phyloP scores from a whole-genome alignment of 2,329 filamentous ascomycete species.

The Ambrosiella xylebori region DNA sequence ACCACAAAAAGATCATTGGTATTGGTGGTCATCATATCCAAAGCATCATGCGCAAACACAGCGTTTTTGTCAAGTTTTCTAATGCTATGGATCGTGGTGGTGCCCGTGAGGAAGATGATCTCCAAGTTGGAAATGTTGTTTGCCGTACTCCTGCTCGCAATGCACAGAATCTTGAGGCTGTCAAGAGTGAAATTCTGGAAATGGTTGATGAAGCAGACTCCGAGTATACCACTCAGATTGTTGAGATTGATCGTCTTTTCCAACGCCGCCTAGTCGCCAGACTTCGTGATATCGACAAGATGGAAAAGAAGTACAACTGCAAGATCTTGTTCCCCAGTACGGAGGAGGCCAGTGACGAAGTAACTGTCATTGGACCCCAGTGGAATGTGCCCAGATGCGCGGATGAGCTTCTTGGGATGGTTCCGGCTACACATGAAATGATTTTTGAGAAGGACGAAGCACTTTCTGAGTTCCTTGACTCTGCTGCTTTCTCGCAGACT shows the following conservation, averaged over 20 bases:
- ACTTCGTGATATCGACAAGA: slow-evolving; percentile 73
- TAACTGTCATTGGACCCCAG: slow-evolving; percentile 88
- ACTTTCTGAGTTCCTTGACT: slow-evolving; percentile 66
- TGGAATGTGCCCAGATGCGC: slow-evolving; percentile 97
- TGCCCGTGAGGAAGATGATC: slow-evolving; percentile 89
- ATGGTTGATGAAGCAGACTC: slow-evolving; percentile 97
- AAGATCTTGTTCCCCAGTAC: slow-evolving; percentile 98
- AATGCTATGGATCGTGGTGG: slow-evolving; percentile 96
- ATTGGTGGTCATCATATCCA: slow-evolving; percentile 98
- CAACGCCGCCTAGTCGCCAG: slow-evolving; percentile 85
- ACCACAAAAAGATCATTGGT: slow-evolving; percentile 97
- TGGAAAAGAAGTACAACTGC: slow-evolving; percentile 99
- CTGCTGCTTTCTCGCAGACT: slow-evolving; percentile 62
- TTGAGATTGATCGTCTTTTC: slow-evolving; percentile 85
- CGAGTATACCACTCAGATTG: slow-evolving; percentile 86
- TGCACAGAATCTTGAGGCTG: slow-evolving; percentile 86
- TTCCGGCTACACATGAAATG: slow-evolving; percentile 87
- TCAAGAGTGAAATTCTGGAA: slow-evolving; percentile 97
- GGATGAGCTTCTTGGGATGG: slow-evolving; percentile 93
- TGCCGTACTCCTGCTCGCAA: slow-evolving; percentile 94
- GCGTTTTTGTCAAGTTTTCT: slow-evolving; percentile 97
- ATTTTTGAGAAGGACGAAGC: slow-evolving; percentile 61
- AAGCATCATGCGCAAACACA: slow-evolving; percentile 99
- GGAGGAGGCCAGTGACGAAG: slow-evolving; percentile 89
- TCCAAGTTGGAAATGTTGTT: slow-evolving; percentile 97